Percentiles rank a stretch among this genome's conserved stretches.
phyloP scores from a whole-genome alignment of 345 rosid genomes.

The sweet orange (Citrus sinensis) region DNA sequence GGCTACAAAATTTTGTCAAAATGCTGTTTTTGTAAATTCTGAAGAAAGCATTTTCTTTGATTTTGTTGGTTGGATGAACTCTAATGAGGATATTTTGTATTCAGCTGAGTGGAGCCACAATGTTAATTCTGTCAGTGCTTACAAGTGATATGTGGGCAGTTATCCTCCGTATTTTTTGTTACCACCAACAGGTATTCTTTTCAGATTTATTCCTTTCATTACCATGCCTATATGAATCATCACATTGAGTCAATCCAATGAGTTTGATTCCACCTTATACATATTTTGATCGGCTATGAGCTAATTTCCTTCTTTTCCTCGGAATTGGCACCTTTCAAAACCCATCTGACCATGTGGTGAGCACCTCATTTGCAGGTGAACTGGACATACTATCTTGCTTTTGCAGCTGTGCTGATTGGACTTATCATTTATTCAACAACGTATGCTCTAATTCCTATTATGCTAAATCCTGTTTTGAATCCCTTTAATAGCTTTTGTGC shows the following conservation, averaged over 20 bases:
- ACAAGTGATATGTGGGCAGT: slow-evolving; percentile 68
- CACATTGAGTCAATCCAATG: background rate
- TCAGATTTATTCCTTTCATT: background rate
- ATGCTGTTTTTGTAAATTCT: background rate
- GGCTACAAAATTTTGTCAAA: background rate
- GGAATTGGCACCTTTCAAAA: background rate
- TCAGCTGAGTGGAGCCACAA: slow-evolving; percentile 55
- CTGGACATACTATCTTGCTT: slow-evolving; percentile 54
- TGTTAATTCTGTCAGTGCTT: slow-evolving; percentile 57
- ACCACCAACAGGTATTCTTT: slow-evolving; percentile 40
- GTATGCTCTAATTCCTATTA: slow-evolving; percentile 20
- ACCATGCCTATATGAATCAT: too few relatives aligned
- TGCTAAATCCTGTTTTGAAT: background rate
- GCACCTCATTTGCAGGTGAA: slow-evolving; percentile 38
- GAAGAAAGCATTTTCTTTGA: background rate
- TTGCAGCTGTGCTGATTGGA: slow-evolving; percentile 38
- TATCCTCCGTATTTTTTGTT: slow-evolving; percentile 40
- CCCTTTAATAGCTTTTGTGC: background rate
- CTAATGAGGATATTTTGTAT: background rate
- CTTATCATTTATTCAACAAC: slow-evolving; percentile 40
- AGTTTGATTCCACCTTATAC: background rate
- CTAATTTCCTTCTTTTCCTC: background rate
- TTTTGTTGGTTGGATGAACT: background rate
- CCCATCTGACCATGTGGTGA: background rate
- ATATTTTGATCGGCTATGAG: background rate